Evolutionary conservation across 1,284 basidiomycete species (phyloP).

Genomic region (Irpex lacteus): DNA sequence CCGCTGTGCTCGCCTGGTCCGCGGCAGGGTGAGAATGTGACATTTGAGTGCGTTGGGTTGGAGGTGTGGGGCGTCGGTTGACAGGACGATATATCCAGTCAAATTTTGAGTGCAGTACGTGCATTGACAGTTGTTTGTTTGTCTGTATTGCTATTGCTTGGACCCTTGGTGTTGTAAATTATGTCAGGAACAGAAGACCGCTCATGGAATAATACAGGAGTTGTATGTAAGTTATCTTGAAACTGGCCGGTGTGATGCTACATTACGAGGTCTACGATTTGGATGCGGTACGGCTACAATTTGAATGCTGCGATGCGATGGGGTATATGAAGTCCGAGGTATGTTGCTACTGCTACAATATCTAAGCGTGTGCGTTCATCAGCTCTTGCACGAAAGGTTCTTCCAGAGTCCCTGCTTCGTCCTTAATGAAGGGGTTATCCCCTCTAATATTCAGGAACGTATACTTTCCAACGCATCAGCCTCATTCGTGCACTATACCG

Average conservation of each 20-base stretch:
- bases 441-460: constrained; percentile 59
- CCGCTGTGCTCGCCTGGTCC: constrained; percentile 61
- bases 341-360: background rate
- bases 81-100: too few relatives aligned
- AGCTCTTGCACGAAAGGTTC: background rate
- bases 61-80: constrained; percentile 79
- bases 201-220: background rate
- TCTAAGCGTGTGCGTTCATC: background rate
- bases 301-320: background rate
- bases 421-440: constrained; percentile 53
- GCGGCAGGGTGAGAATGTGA: constrained; percentile 46
- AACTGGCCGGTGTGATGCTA: too few relatives aligned
- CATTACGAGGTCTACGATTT: too few relatives aligned
- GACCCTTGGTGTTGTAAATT: background rate
- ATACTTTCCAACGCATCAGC: constrained; percentile 26
- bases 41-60: constrained; percentile 82
- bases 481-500: background rate
- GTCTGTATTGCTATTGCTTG: background rate
- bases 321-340: background rate
- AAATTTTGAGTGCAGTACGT: too few relatives aligned
- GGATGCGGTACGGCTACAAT: too few relatives aligned
- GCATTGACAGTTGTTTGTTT: too few relatives aligned
- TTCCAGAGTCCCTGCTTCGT: constrained; percentile 19
- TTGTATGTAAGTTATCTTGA: too few relatives aligned
- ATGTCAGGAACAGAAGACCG: background rate